Base-by-base conservation (phyloP, 208 protist species). In the Entamoeba dispar region DNA sequence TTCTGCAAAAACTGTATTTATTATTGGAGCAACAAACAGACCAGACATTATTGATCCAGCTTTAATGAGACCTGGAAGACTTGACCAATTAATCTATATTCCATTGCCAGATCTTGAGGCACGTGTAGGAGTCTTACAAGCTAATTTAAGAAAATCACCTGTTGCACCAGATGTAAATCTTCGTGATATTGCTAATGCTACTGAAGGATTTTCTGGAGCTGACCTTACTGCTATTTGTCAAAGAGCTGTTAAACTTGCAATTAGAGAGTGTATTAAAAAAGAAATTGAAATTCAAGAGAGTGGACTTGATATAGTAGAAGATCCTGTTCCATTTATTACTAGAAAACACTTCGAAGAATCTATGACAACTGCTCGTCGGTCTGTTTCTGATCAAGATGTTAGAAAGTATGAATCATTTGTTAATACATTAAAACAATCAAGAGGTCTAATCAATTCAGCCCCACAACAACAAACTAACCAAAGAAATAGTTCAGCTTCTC, bases 1-100 rank as follows among this genome's bases (percentile, higher is more conserved):
- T 92, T 95, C 96, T 22, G 99, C 99, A 96, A 99, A 99, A 97
- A 99, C 98, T 93, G 98, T 99, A 61, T 99, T 99, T 95, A 98
- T 99, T 95, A 99, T 99, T 95, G 99, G 99, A 93, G 99, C 99
- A 15, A 99, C 99, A n/a, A 99, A 99, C 96, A 96, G 99, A 49
- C 99, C 98, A 38, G 99, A 99, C 94, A 99, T 99, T 93, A 97
- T 99, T 93, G 99, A 99, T 96, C 97, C 98, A 49, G 99, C 99
- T 92, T 97, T 99, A 90, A 97, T 99, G 94, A 97, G 99, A 92
- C 99, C 99, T 51, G 98, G 98, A 17, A 96, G 97, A 93, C 95
- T 98, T 14, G 97, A 98, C 93, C 97, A 98, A 95, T 94, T 98
- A n/a, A 98, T 99, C 93, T 99, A 99, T 96, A 99, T 99, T 95